Evolutionary conservation across 164 flowering plant species (phyloP), one percentile per base, ranked within the genome.

Genomic region (Stephania cephalantha): DNA sequence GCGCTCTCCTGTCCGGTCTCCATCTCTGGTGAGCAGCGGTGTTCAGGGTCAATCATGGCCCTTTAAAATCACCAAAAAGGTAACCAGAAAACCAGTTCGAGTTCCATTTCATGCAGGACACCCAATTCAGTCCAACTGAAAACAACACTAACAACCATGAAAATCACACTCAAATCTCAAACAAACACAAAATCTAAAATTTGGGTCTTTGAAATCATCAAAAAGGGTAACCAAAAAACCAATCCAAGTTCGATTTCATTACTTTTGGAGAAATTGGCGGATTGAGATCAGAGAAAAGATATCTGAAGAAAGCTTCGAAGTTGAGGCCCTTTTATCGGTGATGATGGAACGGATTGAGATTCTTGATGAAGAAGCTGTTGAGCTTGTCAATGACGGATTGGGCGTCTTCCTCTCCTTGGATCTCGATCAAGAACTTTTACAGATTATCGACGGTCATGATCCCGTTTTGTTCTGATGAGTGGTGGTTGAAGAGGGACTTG

Each of bases 371-470:
- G 22, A 58, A 58, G 65, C n/a, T 82, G 50, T 77, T 79, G 45
- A 83, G 82, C 58, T 77, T 71, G 22, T 89, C 85, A 10, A 92
- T 74, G 42, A 87, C 82, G 6, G 78, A 85, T 75, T 89, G 89
- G 0, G 95, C 98, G 2, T 80, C 77, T 2, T 78, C 80, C 61
- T 90, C 86, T 17, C 82, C 80, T 85, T 92, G 97, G 5, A 83
- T 81, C 76, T 92, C 90, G 2, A 83, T 73, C 73, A 94, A 66
- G 83, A 94, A 94, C 30, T 85, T 74, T 1, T 79, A 90, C 53
- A 94, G 84, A 31, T 86, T 83, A 58, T 87, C 90, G 15, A 76
- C 81, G 73, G 71, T 78, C 96, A 92, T 91, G 58, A 81, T 45
- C 7, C 89, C 94, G 76, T 87, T 87, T 75, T 85, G 42, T 2